Evolutionary conservation across 202 grass and related monocot species (phyloP).

Genomic region (Hordeum pubiflorum): DNA sequence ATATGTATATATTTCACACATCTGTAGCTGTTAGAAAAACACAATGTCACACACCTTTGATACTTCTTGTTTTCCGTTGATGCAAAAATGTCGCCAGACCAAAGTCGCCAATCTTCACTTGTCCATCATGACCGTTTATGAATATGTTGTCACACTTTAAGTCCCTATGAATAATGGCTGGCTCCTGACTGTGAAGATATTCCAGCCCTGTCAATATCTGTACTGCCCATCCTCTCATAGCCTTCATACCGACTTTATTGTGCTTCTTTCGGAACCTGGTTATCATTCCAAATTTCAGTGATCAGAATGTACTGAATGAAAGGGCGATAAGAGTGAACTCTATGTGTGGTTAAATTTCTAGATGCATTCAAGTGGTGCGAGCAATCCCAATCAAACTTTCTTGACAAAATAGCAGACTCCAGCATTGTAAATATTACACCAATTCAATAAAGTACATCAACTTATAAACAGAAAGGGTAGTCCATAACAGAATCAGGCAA

Average conservation of each 20-base stretch:
- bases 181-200: slow-evolving; percentile 39
- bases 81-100: slow-evolving; percentile 54
- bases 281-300: neutral
- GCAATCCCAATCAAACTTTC: neutral
- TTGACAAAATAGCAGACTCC: neutral
- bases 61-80: slow-evolving; percentile 27
- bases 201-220: slow-evolving; percentile 50
- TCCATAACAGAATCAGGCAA: neutral
- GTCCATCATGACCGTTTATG: slow-evolving; percentile 64
- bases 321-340: neutral
- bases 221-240: slow-evolving; percentile 43
- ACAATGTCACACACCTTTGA: slow-evolving; percentile 37
- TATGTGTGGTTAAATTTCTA: neutral
- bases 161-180: slow-evolving; percentile 50
- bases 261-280: slow-evolving; percentile 49
- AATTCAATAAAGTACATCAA: neutral
- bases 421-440: neutral
- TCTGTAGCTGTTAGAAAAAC: neutral
- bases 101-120: slow-evolving; percentile 62
- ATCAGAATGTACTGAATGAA: neutral
- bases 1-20: neutral
- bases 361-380: neutral
- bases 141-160: slow-evolving; percentile 65
- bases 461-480: neutral
- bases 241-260: slow-evolving; percentile 43